Evolutionary conservation across 1,284 basidiomycete species (phyloP).

Genomic region (Ustilago sp.): DNA sequence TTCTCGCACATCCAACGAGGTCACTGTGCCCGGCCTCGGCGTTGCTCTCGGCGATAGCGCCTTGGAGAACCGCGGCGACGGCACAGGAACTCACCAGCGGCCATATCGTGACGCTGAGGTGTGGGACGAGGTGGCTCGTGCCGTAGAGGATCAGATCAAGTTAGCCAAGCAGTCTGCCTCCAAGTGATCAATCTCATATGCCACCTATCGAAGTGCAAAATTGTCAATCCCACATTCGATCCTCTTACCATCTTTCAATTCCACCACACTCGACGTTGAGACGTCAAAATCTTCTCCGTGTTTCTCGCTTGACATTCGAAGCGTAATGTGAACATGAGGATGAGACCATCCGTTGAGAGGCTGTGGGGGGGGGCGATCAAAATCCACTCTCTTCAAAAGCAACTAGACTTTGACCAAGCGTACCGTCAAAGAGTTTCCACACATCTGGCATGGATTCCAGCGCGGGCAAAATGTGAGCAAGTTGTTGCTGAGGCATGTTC

Average conservation of each 20-base stretch:
- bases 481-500: conserved; percentile 49
- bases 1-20: conserved; percentile 18
- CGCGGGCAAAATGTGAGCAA: conserved; percentile 43
- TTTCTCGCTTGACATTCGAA: not conserved
- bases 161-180: conserved; percentile 16
- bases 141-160: conserved; percentile 36
- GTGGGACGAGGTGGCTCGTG: conserved; percentile 57
- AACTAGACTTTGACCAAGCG: conserved; percentile 47
- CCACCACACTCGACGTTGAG: not conserved
- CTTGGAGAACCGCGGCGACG: conserved; percentile 23
- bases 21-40: conserved; percentile 25
- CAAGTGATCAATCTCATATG: conserved; percentile 6
- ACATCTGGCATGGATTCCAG: conserved; percentile 56
- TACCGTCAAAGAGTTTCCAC: conserved; percentile 57
- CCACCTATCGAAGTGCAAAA: not conserved
- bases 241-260: not conserved
- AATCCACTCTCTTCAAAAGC: conserved; percentile 50
- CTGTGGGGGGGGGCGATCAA: not conserved
- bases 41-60: conserved; percentile 33
- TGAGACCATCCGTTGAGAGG: not conserved
- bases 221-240: not conserved
- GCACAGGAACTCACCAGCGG: conserved; percentile 31
- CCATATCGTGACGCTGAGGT: conserved; percentile 64
- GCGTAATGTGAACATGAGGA: not conserved
- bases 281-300: not conserved